Percentiles rank a stretch among this genome's conserved stretches.
Conservation (phyloP, 2,329 filamentous ascomycete genomes). For the Colletotrichum sp. region DNA sequence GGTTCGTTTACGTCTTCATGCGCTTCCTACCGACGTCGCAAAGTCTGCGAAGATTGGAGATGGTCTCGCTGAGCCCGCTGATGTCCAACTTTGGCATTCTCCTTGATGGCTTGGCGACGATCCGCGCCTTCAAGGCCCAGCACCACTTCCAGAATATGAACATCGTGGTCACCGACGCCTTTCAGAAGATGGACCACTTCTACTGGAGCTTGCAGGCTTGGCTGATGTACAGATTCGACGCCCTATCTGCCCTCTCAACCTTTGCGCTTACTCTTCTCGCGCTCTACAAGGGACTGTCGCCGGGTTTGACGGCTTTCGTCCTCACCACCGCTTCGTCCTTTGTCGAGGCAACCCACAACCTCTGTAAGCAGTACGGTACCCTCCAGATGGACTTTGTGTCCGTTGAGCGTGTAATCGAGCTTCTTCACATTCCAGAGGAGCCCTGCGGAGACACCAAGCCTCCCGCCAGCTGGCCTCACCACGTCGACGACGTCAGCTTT, state of each 20-base stretch:
- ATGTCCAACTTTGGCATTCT: conserved; percentile 94
- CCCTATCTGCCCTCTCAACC: conserved; percentile 74
- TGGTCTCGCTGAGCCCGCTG: conserved; percentile 85
- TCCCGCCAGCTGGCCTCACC: conserved; percentile 78
- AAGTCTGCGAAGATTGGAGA: conserved; percentile 82
- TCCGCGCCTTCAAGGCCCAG: conserved; percentile 82
- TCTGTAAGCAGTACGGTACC: conserved; percentile 82
- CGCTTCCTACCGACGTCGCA: conserved; percentile 84
- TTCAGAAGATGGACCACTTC: conserved; percentile 95
- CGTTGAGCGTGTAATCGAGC: conserved; percentile 83
- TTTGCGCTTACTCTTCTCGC: conserved; percentile 77
- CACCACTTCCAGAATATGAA: conserved; percentile 80
- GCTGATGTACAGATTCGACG: conserved; percentile 81
- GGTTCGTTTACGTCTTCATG: conserved; percentile 77
- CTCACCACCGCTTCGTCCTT: conserved; percentile 74
- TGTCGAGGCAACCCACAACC: conserved; percentile 71
- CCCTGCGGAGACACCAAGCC: conserved; percentile 69
- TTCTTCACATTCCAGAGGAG: conserved; percentile 81
- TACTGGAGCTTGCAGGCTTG: conserved; percentile 90
- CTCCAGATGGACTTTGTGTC: conserved; percentile 93
- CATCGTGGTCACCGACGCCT: conserved; percentile 81
- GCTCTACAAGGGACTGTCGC: conserved; percentile 74
- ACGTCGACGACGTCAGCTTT: conserved; percentile 75
- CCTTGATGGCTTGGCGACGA: conserved; percentile 83
- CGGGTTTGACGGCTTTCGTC: conserved; percentile 84